These are phyloP conservation scores for Sporisorium exsertum DNA, from an alignment of 1,284 basidiomycete genomes.

Conservation along the genomic window DNA sequence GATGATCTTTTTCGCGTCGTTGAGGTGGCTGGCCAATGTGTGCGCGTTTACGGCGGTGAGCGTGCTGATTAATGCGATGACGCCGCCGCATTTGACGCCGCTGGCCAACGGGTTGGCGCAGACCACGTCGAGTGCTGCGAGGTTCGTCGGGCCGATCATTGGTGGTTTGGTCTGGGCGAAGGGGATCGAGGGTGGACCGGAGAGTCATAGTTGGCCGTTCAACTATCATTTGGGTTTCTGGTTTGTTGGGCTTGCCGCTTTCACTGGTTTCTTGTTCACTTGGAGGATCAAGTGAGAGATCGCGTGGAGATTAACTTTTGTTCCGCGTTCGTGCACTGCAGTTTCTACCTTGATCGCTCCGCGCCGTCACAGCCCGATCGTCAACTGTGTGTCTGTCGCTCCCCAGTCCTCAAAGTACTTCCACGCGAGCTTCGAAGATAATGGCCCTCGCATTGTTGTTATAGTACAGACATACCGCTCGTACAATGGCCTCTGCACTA, in stretches of 20 bases:
- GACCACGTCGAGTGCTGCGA: constrained; percentile 68
- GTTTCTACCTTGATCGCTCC: not conserved
- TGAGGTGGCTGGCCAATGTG: constrained; percentile 70
- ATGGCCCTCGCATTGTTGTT: constrained; percentile 5
- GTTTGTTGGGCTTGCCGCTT: constrained; percentile 60
- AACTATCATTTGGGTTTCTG: constrained; percentile 66
- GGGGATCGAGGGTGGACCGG: constrained; percentile 57
- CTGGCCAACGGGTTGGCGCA: constrained; percentile 71
- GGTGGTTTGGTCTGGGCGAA: constrained; percentile 67
- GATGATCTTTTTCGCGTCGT: constrained; percentile 69
- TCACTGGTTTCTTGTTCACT: constrained; percentile 55
- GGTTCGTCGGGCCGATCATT: constrained; percentile 69
- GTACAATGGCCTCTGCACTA: not conserved
- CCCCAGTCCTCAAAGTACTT: not conserved
- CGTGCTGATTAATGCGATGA: constrained; percentile 70
- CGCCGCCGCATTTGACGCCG: constrained; percentile 70
- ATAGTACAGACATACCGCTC: constrained; percentile 10
- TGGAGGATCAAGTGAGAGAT: constrained; percentile 43
- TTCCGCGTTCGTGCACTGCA: not conserved
- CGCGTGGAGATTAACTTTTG: not conserved
- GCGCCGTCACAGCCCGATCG: not conserved
- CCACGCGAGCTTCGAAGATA: not conserved
- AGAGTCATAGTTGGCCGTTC: constrained; percentile 56
- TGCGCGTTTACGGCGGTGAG: constrained; percentile 68
- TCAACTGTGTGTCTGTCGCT: too few relatives aligned